Percentiles rank a stretch among this genome's conserved stretches.
Conservation (phyloP, 2,329 filamentous ascomycete genomes). For the Bisporella sp. region DNA sequence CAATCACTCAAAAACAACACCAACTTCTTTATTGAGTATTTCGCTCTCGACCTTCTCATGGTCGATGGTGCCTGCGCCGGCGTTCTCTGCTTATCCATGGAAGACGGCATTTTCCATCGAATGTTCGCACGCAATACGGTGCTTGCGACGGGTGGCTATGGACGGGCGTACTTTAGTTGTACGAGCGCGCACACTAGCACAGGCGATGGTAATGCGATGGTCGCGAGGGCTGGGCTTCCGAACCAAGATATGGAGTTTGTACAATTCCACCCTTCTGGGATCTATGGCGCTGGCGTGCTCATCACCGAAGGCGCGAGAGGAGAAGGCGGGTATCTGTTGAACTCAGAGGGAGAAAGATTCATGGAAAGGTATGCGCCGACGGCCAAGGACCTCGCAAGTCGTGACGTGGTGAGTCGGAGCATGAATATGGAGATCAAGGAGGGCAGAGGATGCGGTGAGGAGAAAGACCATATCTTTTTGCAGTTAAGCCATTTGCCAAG, state of each 20-base stretch:
- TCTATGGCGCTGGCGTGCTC: conserved; percentile 42
- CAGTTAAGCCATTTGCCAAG: conserved; percentile 40
- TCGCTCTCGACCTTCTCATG: conserved; percentile 42
- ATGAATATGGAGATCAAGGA: conserved; percentile 43
- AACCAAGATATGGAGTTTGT: conserved; percentile 45
- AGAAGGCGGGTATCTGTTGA: conserved; percentile 43
- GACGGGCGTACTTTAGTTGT: conserved; percentile 42
- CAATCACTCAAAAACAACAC: conserved; percentile 40
- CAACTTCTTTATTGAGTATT: conserved; percentile 44
- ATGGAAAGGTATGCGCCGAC: conserved; percentile 46
- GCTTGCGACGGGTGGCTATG: conserved; percentile 41
- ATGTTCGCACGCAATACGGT: conserved; percentile 38
- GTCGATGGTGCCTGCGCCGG: conserved; percentile 39
- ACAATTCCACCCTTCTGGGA: conserved; percentile 43
- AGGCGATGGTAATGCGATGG: conserved; percentile 44
- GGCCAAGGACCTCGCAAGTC: conserved; percentile 40
- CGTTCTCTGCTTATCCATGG: conserved; percentile 28
- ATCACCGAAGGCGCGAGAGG: conserved; percentile 43
- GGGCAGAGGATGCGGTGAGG: conserved; percentile 36
- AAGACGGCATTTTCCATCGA: conserved; percentile 41
- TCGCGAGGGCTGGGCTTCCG: conserved; percentile 38
- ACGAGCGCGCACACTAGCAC: conserved; percentile 42
- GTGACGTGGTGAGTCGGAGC: conserved; percentile 39
- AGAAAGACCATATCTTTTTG: conserved; percentile 40
- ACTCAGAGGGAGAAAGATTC: conserved; percentile 39